Base-by-base conservation (phyloP, 148 eudicot genomes). In the Diospyros kaki region DNA sequence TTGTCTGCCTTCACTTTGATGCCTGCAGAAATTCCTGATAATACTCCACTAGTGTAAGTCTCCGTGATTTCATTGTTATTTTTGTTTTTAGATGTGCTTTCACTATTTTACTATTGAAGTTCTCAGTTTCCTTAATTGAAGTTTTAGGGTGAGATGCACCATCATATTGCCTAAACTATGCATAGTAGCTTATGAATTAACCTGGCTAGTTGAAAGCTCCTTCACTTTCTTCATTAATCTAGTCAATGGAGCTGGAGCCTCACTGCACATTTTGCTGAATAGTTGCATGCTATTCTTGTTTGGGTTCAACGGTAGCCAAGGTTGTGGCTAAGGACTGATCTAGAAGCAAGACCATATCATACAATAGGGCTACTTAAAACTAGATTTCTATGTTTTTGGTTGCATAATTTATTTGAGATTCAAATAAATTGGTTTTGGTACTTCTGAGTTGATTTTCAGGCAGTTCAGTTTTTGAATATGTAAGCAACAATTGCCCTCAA, bases 11-110 rank as follows among this genome's bases (percentile, higher is more conserved):
- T 95, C 78, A 95, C 98, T 60, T 85, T 95, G 86, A 89, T 92
- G 98, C 98, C 98, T 73, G 94, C 93, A 63, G 92, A 95, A 86
- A 95, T 95, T 82, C 98, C 98, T 39, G 98, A 95, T 74, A 90
- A 95, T 82, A 90, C 98, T 69, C 75, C 67, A 53, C 82, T 95
- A 63, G 98, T 95, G 98, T 95, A 89, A 89, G 97, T 84, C 65
- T 43, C 12, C 6, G 9, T 63, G 53, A 41, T 62, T 74, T 56
- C 17, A 46, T 51, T 50, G 38, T 60, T 44, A 44, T 62, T 65
- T 64, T 6, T 9, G 11, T 73, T 67, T 28, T 28, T 28, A 28
- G 18, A 1, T 73, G 17, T 13, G 59, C 50, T 74, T 40, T 18
- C 53, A 55, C 46, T 38, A 8, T 73, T 61, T 56, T 4, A 28